Conservation (phyloP, 2,329 filamentous ascomycete species). For the Trichophyton mentagrophytes region DNA sequence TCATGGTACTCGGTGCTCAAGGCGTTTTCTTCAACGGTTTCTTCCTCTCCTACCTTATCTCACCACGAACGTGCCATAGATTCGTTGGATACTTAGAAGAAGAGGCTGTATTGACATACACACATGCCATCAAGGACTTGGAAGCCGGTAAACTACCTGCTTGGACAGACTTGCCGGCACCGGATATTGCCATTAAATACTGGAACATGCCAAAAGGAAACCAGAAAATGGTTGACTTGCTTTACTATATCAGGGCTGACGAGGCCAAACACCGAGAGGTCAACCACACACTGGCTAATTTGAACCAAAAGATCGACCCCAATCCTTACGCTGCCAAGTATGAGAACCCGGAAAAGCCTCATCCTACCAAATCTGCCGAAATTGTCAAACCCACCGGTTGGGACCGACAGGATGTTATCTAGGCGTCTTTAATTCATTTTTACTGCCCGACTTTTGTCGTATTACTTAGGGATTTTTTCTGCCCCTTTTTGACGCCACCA, state of each 20-base stretch:
- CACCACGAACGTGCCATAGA: slow-evolving; percentile 76
- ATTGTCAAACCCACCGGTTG: slow-evolving; percentile 60
- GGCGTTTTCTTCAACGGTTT: slow-evolving; percentile 94
- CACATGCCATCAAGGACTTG: slow-evolving; percentile 72
- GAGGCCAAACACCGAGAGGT: slow-evolving; percentile 86
- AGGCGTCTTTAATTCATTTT: slow-evolving; percentile 10
- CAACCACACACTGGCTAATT: slow-evolving; percentile 85
- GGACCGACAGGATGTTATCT: slow-evolving; percentile 68
- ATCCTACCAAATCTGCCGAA: slow-evolving; percentile 56
- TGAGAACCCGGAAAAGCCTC: slow-evolving; percentile 52
- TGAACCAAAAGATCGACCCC: slow-evolving; percentile 72
- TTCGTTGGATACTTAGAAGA: slow-evolving; percentile 97
- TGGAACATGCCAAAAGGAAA: slow-evolving; percentile 86
- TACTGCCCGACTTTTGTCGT: background rate
- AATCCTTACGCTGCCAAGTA: slow-evolving; percentile 85
- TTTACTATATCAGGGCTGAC: slow-evolving; percentile 80
- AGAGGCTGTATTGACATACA: slow-evolving; percentile 93
- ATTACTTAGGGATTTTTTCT: background rate
- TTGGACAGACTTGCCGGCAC: slow-evolving; percentile 67
- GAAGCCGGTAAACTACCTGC: slow-evolving; percentile 70
- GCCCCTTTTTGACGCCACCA: background rate
- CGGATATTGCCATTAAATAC: slow-evolving; percentile 80
- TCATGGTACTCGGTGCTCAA: slow-evolving; percentile 83
- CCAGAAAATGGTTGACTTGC: slow-evolving; percentile 70
- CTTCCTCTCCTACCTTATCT: slow-evolving; percentile 78